Evolutionary conservation across 768 basidiomycete genomes (phyloP).

Genomic region (Lanmaoa rubissima): DNA sequence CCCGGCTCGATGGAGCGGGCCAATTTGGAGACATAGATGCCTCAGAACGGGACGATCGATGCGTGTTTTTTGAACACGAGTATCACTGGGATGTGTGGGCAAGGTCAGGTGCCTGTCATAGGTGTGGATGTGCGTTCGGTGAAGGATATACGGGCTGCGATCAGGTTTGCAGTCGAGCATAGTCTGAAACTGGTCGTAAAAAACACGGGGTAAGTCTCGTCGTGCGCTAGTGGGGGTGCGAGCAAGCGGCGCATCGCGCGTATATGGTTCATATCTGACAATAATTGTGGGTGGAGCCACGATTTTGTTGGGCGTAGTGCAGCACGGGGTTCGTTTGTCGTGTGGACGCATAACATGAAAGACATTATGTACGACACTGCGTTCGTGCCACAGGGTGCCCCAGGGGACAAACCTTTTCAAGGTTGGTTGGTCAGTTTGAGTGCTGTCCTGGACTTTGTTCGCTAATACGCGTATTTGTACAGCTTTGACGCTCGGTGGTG

Average conservation of each 20-base stretch:
- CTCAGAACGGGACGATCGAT: slow-evolving; percentile 46
- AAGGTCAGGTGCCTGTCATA: slow-evolving; percentile 20
- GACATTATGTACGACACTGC: slow-evolving; percentile 32
- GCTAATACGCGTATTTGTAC: slow-evolving; percentile 13
- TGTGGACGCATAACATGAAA: slow-evolving; percentile 44
- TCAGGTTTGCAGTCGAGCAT: slow-evolving; percentile 20
- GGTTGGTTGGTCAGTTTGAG: neutral
- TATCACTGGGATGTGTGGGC: slow-evolving; percentile 16
- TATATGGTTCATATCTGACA: neutral
- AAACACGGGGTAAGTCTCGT: slow-evolving; percentile 18
- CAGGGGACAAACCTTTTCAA: slow-evolving; percentile 3
- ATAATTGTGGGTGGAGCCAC: slow-evolving; percentile 23
- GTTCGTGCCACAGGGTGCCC: slow-evolving; percentile 35
- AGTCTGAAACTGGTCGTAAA: slow-evolving; percentile 23
- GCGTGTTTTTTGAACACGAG: slow-evolving; percentile 35
- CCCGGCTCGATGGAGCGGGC: slow-evolving; percentile 39
- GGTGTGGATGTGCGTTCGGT: slow-evolving; percentile 22
- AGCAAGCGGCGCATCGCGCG: neutral
- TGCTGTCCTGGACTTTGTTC: neutral
- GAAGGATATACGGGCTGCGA: slow-evolving; percentile 19
- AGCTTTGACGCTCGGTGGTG: slow-evolving; percentile 38
- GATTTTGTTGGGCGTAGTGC: slow-evolving; percentile 41
- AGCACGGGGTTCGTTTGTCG: slow-evolving; percentile 36
- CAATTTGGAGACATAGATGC: slow-evolving; percentile 35
- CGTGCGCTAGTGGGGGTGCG: neutral